Conservation (phyloP, 2,329 filamentous ascomycete genomes). For the Apiospora kogelbergensis region DNA sequence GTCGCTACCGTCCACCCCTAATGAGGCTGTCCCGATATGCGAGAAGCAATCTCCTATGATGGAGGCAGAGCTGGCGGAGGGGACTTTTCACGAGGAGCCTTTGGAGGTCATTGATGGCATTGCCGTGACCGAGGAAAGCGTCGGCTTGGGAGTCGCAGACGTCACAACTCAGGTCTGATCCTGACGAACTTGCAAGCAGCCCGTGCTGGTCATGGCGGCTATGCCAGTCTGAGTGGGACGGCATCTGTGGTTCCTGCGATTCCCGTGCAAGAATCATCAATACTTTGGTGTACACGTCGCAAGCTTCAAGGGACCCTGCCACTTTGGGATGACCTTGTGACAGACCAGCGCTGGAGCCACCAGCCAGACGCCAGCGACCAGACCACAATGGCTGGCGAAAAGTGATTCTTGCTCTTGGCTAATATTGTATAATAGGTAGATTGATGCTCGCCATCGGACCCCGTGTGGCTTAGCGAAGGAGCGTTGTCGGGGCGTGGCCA, state of each 20-base stretch:
- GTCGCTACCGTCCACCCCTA: slow-evolving; percentile 9
- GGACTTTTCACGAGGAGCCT: slow-evolving; percentile 37
- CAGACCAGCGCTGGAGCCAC: neutral
- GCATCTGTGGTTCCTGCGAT: neutral
- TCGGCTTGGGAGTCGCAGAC: slow-evolving; percentile 47
- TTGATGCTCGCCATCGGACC: neutral
- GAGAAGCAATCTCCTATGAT: slow-evolving; percentile 27
- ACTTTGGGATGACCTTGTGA: neutral
- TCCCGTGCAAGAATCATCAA: neutral
- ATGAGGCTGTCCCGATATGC: slow-evolving; percentile 17
- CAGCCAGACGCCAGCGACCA: neutral
- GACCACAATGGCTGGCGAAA: neutral
- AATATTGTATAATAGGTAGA: neutral
- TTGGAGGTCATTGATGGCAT: slow-evolving; percentile 52
- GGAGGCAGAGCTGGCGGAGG: slow-evolving; percentile 30
- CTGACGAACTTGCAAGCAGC: neutral
- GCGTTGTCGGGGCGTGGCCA: neutral
- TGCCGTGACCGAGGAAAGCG: slow-evolving; percentile 56
- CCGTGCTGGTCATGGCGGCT: neutral
- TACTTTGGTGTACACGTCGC: neutral
- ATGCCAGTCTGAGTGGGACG: neutral
- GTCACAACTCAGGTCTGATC: slow-evolving; percentile 34
- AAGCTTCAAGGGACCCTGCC: neutral
- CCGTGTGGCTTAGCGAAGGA: neutral
- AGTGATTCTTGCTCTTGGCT: neutral